Evolutionary conservation across 2,329 filamentous ascomycete species (phyloP).

Genomic region (Harringtonia aguacate): DNA sequence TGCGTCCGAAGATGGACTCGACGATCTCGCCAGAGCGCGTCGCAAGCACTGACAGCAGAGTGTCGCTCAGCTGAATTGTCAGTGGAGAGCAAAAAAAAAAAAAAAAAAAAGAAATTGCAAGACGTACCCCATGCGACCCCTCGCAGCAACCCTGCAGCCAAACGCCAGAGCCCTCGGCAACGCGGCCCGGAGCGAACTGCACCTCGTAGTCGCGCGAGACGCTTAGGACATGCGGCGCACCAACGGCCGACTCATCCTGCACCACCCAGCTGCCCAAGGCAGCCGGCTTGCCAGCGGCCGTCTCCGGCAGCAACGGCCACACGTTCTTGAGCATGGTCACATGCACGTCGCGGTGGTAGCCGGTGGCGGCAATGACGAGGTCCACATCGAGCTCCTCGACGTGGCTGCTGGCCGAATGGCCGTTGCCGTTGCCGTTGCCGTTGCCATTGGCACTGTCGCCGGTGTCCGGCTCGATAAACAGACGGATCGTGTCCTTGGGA

Average conservation of each 20-base stretch:
- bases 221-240: constrained; percentile 36
- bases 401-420: constrained; percentile 12
- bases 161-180: constrained; percentile 65
- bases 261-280: constrained; percentile 13
- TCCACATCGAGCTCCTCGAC: constrained; percentile 63
- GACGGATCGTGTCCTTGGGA: constrained; percentile 34
- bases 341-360: constrained; percentile 71
- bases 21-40: constrained; percentile 71
- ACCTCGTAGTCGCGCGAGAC: constrained; percentile 74
- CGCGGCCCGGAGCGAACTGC: constrained; percentile 54
- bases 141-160: constrained; percentile 95
- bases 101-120: neutral
- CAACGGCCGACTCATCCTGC: constrained; percentile 3
- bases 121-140: constrained; percentile 74
- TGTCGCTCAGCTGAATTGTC: constrained; percentile 61
- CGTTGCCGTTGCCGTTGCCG: constrained; percentile 12
- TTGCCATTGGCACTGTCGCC: constrained; percentile 16
- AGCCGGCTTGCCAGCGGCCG: constrained; percentile 7
- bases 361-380: constrained; percentile 75
- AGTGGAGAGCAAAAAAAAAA: constrained; percentile 2
- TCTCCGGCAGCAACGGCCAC: constrained; percentile 51
- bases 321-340: constrained; percentile 62
- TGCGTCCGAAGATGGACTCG: constrained; percentile 53
- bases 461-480: constrained; percentile 41
- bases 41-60: constrained; percentile 67